phyloP scores from a whole-genome alignment of 148 eudicot genomes.

The Limonium bicolor region DNA sequence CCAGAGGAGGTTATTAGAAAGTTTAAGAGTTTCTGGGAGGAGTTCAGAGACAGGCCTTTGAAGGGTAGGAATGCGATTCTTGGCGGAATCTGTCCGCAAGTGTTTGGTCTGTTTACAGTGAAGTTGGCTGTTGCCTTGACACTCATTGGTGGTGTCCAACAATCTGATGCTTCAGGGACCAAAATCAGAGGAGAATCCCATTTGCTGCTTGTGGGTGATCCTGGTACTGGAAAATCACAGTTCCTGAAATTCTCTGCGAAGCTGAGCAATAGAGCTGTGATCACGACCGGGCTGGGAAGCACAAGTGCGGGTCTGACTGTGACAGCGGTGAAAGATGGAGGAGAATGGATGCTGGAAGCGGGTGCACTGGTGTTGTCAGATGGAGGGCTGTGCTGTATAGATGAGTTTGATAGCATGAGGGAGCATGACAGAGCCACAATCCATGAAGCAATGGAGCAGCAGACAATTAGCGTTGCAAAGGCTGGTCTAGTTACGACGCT shows the following conservation, averaged over 20 bases:
- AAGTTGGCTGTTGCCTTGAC: constrained; percentile 92
- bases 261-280: constrained; percentile 80
- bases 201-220: constrained; percentile 95
- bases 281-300: constrained; percentile 89
- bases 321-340: constrained; percentile 92
- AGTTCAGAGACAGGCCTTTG: constrained; percentile 50
- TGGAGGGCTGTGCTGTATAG: constrained; percentile 97
- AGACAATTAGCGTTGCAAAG: constrained; percentile 93
- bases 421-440: constrained; percentile 98
- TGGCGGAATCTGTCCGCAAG: constrained; percentile 72
- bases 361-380: constrained; percentile 97
- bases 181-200: constrained; percentile 96
- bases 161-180: constrained; percentile 91
- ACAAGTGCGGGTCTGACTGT: constrained; percentile 97
- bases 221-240: constrained; percentile 93
- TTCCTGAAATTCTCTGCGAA: constrained; percentile 84
- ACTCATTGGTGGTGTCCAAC: constrained; percentile 95
- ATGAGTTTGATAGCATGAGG: constrained; percentile 95
- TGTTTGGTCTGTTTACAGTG: constrained; percentile 92
- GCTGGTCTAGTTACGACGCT: constrained; percentile 98
- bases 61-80: constrained; percentile 90
- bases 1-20: constrained; percentile 41
- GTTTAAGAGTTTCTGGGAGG: constrained; percentile 63
- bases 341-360: constrained; percentile 99
- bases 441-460: constrained; percentile 99